phyloP scores from a whole-genome alignment of 495 filamentous ascomycete species.

The Penicillium nucicola region DNA sequence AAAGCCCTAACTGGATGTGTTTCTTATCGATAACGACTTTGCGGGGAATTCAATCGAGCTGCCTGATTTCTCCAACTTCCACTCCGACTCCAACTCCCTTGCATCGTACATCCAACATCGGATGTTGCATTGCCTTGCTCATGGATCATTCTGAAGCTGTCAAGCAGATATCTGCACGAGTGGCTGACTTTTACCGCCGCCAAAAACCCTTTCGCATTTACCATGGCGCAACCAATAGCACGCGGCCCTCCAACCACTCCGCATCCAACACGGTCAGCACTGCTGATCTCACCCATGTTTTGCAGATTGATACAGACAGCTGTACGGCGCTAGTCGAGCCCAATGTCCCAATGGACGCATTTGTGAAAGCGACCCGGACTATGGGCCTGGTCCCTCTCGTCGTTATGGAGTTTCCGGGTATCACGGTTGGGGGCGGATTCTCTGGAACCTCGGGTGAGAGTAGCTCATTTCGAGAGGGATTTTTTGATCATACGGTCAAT shows the following conservation, averaged over 20 bases:
- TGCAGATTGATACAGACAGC: constrained; percentile 43
- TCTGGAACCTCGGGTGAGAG: constrained; percentile 55
- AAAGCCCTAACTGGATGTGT: no score
- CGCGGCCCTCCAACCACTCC: constrained; percentile 49
- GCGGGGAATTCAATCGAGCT: no score
- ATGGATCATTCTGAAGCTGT: constrained; percentile 11
- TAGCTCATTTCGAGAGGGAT: constrained; percentile 54
- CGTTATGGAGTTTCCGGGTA: constrained; percentile 58
- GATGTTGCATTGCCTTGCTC: background rate
- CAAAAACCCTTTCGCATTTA: constrained; percentile 68
- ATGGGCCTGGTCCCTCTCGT: constrained; percentile 49
- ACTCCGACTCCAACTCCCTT: background rate
- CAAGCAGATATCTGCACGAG: constrained; percentile 19
- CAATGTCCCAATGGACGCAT: constrained; percentile 50
- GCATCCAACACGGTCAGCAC: constrained; percentile 52
- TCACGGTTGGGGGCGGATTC: constrained; percentile 56
- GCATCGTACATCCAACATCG: constrained; percentile 8
- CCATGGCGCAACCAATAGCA: constrained; percentile 77
- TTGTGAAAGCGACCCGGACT: constrained; percentile 40
- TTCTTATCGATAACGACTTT: no score
- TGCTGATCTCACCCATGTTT: constrained; percentile 47
- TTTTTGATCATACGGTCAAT: constrained; percentile 51
- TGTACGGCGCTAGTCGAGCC: constrained; percentile 50
- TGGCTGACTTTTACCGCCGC: constrained; percentile 54
- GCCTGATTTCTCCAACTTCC: background rate